Evolutionary conservation across 176 grass and related monocot species (phyloP).

Genomic region (Juncus inflexus): DNA sequence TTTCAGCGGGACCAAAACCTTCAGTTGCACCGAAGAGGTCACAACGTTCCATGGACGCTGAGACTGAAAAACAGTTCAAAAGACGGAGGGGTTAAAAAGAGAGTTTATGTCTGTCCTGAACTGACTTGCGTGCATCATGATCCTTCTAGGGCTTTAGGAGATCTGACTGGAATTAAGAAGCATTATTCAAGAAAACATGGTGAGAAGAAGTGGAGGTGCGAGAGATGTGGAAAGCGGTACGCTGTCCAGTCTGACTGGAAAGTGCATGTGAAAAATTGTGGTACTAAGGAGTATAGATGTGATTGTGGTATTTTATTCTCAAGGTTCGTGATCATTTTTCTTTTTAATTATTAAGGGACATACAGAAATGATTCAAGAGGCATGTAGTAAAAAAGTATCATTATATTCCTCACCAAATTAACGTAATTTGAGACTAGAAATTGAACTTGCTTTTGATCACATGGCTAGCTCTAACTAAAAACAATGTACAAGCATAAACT

Average conservation of each 20-base stretch:
- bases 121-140: constrained; percentile 82
- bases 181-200: constrained; percentile 94
- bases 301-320: constrained; percentile 92
- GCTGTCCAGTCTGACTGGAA: constrained; percentile 99
- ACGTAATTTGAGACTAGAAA: neutral
- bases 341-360: neutral
- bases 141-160: constrained; percentile 68
- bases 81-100: constrained; percentile 35
- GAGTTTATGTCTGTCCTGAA: constrained; percentile 93
- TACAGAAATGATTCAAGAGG: neutral
- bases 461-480: too few relatives aligned
- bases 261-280: constrained; percentile 87
- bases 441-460: too few relatives aligned
- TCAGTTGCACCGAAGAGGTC: constrained; percentile 89
- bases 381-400: neutral
- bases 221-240: constrained; percentile 83
- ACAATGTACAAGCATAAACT: too few relatives aligned
- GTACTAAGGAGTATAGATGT: constrained; percentile 87
- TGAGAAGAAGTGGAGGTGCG: constrained; percentile 94
- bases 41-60: constrained; percentile 99
- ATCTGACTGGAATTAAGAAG: constrained; percentile 95
- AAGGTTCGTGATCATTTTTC: constrained; percentile 37
- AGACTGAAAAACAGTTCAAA: constrained; percentile 41
- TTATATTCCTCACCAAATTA: neutral
- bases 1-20: constrained; percentile 97